These are phyloP conservation scores for Biscogniauxia marginata DNA, from an alignment of 2,329 filamentous ascomycete species.

Conservation along the genomic window DNA sequence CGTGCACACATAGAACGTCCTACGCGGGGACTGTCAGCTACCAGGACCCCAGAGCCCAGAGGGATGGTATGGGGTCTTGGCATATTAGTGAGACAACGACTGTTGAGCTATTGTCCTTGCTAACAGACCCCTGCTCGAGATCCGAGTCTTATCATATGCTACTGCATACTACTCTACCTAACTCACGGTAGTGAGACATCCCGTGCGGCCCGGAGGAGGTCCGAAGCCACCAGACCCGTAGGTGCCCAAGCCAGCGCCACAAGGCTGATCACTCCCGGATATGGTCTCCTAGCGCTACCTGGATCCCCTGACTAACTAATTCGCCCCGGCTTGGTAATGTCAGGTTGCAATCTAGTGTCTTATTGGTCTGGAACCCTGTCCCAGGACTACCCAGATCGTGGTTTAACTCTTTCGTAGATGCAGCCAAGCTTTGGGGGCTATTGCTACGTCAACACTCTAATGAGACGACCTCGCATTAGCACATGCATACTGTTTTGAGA, in stretches of 20 bases:
- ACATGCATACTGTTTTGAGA: background rate
- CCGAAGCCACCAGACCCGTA: background rate
- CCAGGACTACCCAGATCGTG: background rate
- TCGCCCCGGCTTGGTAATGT: background rate
- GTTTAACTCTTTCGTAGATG: background rate
- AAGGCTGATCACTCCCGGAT: background rate
- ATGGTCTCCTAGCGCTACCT: background rate
- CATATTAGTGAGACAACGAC: background rate
- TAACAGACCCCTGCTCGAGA: background rate
- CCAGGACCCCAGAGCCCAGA: too few species aligned
- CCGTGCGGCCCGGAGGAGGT: background rate
- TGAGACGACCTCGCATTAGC: background rate
- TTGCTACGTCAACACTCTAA: background rate
- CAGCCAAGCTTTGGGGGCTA: background rate
- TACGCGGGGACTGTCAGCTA: too few species aligned
- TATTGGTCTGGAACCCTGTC: background rate
- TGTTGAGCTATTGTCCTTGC: background rate
- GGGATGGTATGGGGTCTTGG: too few species aligned
- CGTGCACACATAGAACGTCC: too few species aligned
- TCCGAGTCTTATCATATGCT: background rate
- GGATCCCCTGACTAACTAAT: background rate
- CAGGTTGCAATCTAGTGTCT: background rate
- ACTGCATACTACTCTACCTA: background rate
- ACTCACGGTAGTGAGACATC: background rate
- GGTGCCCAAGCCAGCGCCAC: too few species aligned